Base-by-base conservation (phyloP, 2,329 filamentous ascomycete genomes). In the Aspergillus candidus region DNA sequence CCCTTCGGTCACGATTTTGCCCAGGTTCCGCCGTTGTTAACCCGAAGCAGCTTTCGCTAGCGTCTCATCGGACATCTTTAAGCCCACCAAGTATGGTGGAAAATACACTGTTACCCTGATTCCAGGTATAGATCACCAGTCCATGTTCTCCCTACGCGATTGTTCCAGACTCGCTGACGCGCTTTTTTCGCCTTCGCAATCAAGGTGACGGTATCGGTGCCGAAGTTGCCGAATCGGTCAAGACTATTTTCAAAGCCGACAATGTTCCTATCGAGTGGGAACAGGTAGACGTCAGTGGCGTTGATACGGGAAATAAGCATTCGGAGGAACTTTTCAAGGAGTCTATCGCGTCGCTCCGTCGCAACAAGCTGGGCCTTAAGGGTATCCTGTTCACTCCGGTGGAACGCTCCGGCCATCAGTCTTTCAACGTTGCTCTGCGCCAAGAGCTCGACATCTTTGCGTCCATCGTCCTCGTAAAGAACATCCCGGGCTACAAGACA, bases 391-490 rank as follows among this genome's bases (percentile, higher is more conserved):
- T 96, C 79, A 98, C 93, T 18, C 93, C 93, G 57, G 87, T 98
- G 68, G 88, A 90, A 76, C 84, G 93, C 61, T 95, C 90, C 54
- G 93, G 93, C 62, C 93, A 98, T 80, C 88, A 94, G 75, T 94
- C 88, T 58, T 98, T 98, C 89, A 98, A 98, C 78, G 93, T 98
- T 59, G 93, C 93, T 61, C 84, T 98, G 70, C 89, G 93, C 63
- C 93, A 98, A 78, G 93, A 97, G 74, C 88, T 98, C 68, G 93
- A 98, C 75, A 97, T 98, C 72, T 98, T 97, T 76, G 93, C 93
- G 68, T 94, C 88, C 56, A 93, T 98, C 68, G 88, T 89, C 64
- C 80, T 97, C 58, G 90, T 98, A 79, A 97, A 97, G 85, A 98
- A 98, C 79, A 97, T 98, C 64, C 93, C 93, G 61, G 93, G 93